Evolutionary conservation across 2,329 filamentous ascomycete genomes (phyloP).

Genomic region (Trichoderma semiorbis): DNA sequence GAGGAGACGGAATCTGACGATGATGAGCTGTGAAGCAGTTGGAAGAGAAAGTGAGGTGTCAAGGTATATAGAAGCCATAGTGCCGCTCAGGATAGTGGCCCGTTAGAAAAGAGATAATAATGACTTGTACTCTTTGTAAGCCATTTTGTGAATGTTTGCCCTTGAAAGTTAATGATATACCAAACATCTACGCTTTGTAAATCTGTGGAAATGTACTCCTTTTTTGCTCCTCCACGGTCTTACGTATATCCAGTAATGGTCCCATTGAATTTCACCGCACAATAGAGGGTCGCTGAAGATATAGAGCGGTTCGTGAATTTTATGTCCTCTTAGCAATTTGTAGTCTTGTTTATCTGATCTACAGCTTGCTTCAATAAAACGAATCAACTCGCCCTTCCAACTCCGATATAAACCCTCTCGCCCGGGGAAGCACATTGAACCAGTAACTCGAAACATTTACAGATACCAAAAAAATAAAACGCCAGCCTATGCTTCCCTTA

Average conservation of each 20-base stretch:
- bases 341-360: neutral
- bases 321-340: neutral
- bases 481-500: neutral
- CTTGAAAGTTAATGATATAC: neutral
- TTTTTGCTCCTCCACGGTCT: neutral
- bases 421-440: neutral
- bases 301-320: neutral
- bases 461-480: neutral
- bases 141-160: neutral
- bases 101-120: neutral
- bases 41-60: neutral
- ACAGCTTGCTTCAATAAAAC: neutral
- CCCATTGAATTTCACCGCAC: too few species aligned
- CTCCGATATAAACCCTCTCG: neutral
- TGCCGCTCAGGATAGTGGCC: neutral
- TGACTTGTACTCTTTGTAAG: neutral
- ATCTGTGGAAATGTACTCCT: neutral
- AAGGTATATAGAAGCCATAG: neutral
- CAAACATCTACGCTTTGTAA: neutral
- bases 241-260: neutral
- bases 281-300: neutral
- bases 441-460: neutral
- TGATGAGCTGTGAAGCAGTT: conserved; percentile 47
- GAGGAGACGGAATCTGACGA: conserved; percentile 56
- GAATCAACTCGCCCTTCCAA: neutral